Evolutionary conservation across 2,329 filamentous ascomycete genomes (phyloP), one percentile per base, ranked within the genome.

Genomic region (Xylaria sp.): DNA sequence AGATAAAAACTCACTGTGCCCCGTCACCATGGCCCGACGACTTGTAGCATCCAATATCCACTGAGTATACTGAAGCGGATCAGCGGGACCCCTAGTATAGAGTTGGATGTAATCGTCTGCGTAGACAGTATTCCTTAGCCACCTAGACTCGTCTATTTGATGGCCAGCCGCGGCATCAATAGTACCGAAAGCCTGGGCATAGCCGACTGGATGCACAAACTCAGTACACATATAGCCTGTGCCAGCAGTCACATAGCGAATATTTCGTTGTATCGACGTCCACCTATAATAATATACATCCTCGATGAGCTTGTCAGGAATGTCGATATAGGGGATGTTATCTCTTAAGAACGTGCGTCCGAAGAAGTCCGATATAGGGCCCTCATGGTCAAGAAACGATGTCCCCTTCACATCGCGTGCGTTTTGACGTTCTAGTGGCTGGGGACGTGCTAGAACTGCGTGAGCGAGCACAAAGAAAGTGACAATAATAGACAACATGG

Each of bases 281-380:
- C 80, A 81, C 47, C 82, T 79, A 69, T 84, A 84, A 70, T 84
- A 84, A 69, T 83, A 84, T 21, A 84, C 81, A 66, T 82, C 80
- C 69, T 83, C 79, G 60, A 84, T 78, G 23, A 79, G 73, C 54
- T 77, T 42, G 67, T 83, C 79, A 18, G 82, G 82, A 21, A 82
- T 77, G 42, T 84, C 81, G n/a, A 84, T 78, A 53, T 79, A 81
- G 5, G 82, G 82, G 37, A 84, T 82, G 65, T 83, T 83, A 62
- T 80, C 69, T 44, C 61, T 73, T 40, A 78, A 32, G 63, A 78
- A 78, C n/a, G 72, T 71, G 63, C 71, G 73, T 23, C 76, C 76
- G 2, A 70, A 53, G 57, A 77, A 76, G 27, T 70, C 54, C 42
- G 69, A 68, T 51, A 78, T 73, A 0, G 67, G 72, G 9, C 42